Base-by-base conservation (phyloP, 2,329 filamentous ascomycete genomes). In the Sporothrix mexicana region DNA sequence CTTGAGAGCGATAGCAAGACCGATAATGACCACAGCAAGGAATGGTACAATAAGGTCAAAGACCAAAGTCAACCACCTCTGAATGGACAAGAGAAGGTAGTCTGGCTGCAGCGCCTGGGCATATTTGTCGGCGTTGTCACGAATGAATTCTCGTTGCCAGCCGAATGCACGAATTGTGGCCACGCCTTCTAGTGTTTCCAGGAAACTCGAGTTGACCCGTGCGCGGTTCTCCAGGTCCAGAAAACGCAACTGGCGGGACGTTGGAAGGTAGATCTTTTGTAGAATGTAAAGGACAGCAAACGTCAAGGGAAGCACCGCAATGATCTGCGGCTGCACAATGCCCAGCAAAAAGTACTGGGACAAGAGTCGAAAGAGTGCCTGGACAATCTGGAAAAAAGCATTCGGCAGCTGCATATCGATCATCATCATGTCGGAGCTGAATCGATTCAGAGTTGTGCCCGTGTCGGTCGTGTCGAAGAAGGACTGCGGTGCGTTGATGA, bases 341-440 rank as follows among this genome's bases (percentile, higher is more conserved):
- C 49, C n/a, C 12, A 51, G 8, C 49, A 51, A 51, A 51, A 51
- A 17, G n/a, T 51, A 51, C 49, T 51, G 49, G 6, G 49, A 51
- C 49, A 51, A 17, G 13, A 51, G 49, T 7, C 49, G 49, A 17
- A 20, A 51, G n/a, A 51, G 15, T 3, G 49, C 49, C 15, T 51
- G 49, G 49, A 51, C 15, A n/a, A 51, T 51, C 15, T 17, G 15
- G n/a, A 51, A 51, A 51, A 51, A n/a, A 15, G 49, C 15, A 51
- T 17, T 17, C 12, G 49, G 49, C 49, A 51, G 49, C 49, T 51
- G 49, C 49, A 51, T 51, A 17, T 51, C 49, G 49, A 51, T 51
- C 49, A 51, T 51, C 49, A 51, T 17, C 49, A 51, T 51, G 49
- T 51, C 49, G 15, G 49, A 51, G n/a, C 49, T 51, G 49, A 51